phyloP scores from a whole-genome alignment of 805 yeast genomes.

The Lipomyces starkeyi region DNA sequence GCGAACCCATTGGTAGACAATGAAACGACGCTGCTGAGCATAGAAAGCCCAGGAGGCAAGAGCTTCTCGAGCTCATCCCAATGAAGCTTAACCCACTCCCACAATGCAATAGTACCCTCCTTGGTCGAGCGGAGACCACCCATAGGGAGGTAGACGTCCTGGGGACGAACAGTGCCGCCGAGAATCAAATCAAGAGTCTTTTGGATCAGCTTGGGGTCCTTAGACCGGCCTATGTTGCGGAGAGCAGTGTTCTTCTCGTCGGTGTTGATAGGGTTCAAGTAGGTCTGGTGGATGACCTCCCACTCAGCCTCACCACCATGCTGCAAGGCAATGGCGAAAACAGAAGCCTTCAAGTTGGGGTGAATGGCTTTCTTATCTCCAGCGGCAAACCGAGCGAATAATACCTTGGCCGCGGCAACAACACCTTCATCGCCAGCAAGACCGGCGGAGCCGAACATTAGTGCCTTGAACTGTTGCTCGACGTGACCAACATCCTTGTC shows the following conservation, averaged over 20 bases:
- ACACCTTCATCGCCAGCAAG: conserved; percentile 46
- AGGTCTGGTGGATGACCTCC: conserved; percentile 65
- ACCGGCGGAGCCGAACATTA: conserved; percentile 52
- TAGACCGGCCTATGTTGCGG: conserved; percentile 69
- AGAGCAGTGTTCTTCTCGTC: conserved; percentile 77
- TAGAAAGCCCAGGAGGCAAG: conserved; percentile 80
- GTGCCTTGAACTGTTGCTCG: conserved; percentile 70
- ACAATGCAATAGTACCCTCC: conserved; percentile 70
- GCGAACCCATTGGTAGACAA: conserved; percentile 67
- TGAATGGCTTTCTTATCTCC: conserved; percentile 75
- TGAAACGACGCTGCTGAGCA: conserved; percentile 77
- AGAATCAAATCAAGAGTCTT: conserved; percentile 63
- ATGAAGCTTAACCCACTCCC: conserved; percentile 71
- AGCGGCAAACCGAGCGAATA: conserved; percentile 59
- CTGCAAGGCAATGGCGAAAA: conserved; percentile 70
- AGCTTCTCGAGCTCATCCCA: conserved; percentile 72
- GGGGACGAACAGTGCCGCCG: conserved; percentile 64
- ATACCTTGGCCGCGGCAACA: conserved; percentile 45
- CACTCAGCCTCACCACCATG: conserved; percentile 66
- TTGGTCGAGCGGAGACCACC: conserved; percentile 68
- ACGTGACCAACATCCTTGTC: conserved; percentile 59
- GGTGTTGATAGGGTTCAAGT: conserved; percentile 62
- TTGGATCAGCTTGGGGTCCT: conserved; percentile 56
- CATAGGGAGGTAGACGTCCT: conserved; percentile 81
- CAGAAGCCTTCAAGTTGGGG: conserved; percentile 71